These are phyloP conservation scores for Macadamia tetraphylla DNA, from an alignment of 164 flowering plant genomes.

Conservation along the genomic window DNA sequence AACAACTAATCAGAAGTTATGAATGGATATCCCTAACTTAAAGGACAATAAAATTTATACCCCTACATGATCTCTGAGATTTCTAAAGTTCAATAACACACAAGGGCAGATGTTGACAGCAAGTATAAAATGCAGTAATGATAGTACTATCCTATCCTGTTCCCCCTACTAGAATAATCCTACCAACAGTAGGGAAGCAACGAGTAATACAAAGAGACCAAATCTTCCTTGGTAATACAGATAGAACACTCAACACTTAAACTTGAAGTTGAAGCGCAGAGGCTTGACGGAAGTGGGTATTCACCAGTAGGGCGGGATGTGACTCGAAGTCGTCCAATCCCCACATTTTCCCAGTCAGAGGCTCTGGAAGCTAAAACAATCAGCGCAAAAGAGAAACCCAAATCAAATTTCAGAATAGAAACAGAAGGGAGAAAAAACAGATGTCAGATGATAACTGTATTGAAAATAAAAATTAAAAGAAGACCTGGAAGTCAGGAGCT, in stretches of 20 bases:
- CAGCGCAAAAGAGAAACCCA: not conserved
- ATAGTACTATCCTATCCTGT: too few species aligned
- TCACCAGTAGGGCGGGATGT: constrained; percentile 80
- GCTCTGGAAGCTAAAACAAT: constrained; percentile 60
- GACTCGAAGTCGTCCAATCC: constrained; percentile 74
- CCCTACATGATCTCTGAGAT: too few species aligned
- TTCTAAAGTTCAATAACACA: too few species aligned
- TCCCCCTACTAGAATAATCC: too few species aligned
- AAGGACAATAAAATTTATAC: too few species aligned
- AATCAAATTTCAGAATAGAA: not conserved
- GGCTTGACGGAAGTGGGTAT: not conserved
- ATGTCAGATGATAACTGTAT: not conserved
- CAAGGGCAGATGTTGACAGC: too few species aligned
- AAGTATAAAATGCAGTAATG: too few species aligned
- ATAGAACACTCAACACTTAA: not conserved
- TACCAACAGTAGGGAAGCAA: too few species aligned
- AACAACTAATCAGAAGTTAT: too few species aligned
- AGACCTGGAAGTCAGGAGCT: constrained; percentile 78
- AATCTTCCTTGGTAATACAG: not conserved
- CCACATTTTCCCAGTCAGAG: constrained; percentile 90
- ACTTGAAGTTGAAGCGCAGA: too few species aligned
- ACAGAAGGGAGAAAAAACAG: constrained; percentile 1
- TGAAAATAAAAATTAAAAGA: not conserved
- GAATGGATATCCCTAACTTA: too few species aligned
- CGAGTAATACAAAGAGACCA: too few species aligned